A percentile compares a stretch with the other conserved stretches of the same genome.
phyloP scores from a whole-genome alignment of 2,329 filamentous ascomycete genomes.

The Alternaria viburni region DNA sequence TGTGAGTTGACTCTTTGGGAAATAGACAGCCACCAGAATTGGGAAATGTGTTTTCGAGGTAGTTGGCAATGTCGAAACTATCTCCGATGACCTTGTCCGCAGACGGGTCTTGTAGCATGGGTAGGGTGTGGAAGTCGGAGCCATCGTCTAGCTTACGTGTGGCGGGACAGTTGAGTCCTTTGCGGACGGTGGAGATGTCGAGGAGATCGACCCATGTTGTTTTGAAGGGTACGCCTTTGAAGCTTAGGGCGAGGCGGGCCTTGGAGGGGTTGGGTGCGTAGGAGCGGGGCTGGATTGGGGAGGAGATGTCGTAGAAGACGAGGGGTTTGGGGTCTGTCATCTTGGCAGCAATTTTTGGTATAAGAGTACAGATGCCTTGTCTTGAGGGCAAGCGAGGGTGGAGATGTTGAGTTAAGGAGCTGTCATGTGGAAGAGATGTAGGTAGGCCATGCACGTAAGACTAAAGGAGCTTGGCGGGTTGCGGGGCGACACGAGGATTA shows the following conservation, averaged over 20 bases:
- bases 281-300: slow-evolving; percentile 47
- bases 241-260: slow-evolving; percentile 57
- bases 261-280: slow-evolving; percentile 60
- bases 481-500: background rate
- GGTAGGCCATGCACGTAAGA: background rate
- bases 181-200: slow-evolving; percentile 56
- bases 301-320: slow-evolving; percentile 58
- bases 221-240: slow-evolving; percentile 56
- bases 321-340: slow-evolving; percentile 41
- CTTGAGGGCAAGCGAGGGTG: background rate
- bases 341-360: background rate
- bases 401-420: background rate
- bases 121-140: slow-evolving; percentile 65
- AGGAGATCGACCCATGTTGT: slow-evolving; percentile 62
- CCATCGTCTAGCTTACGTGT: slow-evolving; percentile 64
- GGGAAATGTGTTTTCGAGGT: slow-evolving; percentile 63
- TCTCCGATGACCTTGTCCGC: slow-evolving; percentile 60
- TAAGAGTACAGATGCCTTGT: background rate
- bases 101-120: slow-evolving; percentile 59
- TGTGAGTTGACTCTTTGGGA: slow-evolving; percentile 36
- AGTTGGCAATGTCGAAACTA: slow-evolving; percentile 69
- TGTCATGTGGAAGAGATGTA: background rate
- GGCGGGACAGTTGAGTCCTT: slow-evolving; percentile 54
- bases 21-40: slow-evolving; percentile 58
- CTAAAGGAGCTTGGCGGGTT: background rate